phyloP scores from a whole-genome alignment of 2,329 filamentous ascomycete genomes.

The Ophiostoma tasmaniense region DNA sequence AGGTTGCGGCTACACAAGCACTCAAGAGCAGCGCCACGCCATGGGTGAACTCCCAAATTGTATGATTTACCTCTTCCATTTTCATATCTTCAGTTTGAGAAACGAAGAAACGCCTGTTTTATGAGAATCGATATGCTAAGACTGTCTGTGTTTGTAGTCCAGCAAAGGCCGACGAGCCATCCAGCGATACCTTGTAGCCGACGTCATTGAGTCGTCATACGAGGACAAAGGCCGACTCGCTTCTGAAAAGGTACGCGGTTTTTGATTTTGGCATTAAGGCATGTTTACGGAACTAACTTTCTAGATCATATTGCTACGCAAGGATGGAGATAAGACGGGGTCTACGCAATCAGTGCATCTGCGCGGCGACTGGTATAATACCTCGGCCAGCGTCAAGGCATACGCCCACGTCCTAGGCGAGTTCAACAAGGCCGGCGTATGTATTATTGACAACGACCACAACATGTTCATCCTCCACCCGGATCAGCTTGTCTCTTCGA shows the following conservation, averaged over 20 bases:
- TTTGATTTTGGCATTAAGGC: neutral
- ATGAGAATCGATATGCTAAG: constrained; percentile 8
- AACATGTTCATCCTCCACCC: constrained; percentile 89
- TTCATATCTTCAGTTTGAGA: neutral
- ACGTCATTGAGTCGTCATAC: constrained; percentile 63
- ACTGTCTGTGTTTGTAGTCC: constrained; percentile 39
- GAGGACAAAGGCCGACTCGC: constrained; percentile 54
- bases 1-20: constrained; percentile 65
- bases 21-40: constrained; percentile 7
- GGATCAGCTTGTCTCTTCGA: constrained; percentile 90
- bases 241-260: neutral
- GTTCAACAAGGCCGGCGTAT: constrained; percentile 62
- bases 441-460: constrained; percentile 70
- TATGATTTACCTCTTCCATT: constrained; percentile 38
- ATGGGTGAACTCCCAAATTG: constrained; percentile 32
- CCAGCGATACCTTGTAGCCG: constrained; percentile 76
- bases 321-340: constrained; percentile 54
- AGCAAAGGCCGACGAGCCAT: constrained; percentile 62
- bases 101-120: neutral
- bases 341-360: constrained; percentile 61
- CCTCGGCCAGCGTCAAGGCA: constrained; percentile 54
- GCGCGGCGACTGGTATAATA: constrained; percentile 80
- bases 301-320: constrained; percentile 72
- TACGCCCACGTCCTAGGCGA: constrained; percentile 81
- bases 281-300: neutral